Percentiles rank a stretch among this genome's conserved stretches.
Evolutionary conservation across 116 monocot species (phyloP).

Genomic region (Papilionanthe hybrid): DNA sequence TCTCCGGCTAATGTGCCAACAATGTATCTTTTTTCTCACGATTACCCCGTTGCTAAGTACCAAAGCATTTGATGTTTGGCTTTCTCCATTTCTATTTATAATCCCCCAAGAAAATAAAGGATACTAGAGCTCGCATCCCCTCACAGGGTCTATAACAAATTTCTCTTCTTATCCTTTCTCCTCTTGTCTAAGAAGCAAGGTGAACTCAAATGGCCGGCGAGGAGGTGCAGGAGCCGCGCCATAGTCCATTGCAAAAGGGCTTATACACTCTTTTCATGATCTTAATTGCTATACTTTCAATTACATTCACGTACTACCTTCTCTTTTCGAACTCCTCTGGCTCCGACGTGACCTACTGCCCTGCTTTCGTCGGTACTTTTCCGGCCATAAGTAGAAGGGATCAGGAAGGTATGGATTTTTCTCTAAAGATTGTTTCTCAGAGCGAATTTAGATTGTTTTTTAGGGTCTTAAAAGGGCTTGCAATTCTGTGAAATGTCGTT

Average conservation of each 20-base stretch:
- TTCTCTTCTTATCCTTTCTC: background rate
- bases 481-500: background rate
- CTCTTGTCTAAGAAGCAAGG: background rate
- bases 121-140: no score
- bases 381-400: background rate
- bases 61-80: no score
- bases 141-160: no score
- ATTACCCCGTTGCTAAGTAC: no score
- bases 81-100: no score
- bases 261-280: background rate
- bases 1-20: no score
- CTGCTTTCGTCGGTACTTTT: background rate
- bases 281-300: background rate
- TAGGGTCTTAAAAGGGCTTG: background rate
- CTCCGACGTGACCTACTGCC: background rate
- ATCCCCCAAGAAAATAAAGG: no score
- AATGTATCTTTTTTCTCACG: no score
- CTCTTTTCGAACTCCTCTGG: background rate
- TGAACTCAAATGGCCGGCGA: background rate
- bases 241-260: background rate
- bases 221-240: background rate
- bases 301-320: background rate
- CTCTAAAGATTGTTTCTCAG: background rate
- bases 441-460: background rate
- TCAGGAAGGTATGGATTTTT: constrained; percentile 4